A percentile compares a stretch with the other conserved stretches of the same genome.
phyloP scores from a whole-genome alignment of 2,329 filamentous ascomycete genomes.

The Didymella arachidicola region DNA sequence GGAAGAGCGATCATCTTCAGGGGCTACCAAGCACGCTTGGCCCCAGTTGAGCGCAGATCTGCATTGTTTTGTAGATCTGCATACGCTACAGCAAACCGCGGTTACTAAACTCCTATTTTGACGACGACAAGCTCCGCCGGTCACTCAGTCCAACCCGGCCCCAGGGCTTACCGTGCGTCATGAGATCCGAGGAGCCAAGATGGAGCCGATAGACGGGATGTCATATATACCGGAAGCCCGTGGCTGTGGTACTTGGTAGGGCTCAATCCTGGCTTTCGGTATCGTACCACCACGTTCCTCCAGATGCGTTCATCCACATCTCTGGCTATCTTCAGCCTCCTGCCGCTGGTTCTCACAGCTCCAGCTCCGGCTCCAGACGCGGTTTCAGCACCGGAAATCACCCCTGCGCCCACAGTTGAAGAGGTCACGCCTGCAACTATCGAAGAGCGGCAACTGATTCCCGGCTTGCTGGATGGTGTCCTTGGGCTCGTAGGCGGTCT shows the following conservation, averaged over 20 bases:
- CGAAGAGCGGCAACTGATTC: conserved; percentile 27
- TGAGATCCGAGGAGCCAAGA: not conserved
- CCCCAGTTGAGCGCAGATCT: not conserved
- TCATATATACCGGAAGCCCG: conserved; percentile 3
- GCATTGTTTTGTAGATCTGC: conserved; percentile 11
- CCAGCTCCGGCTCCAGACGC: conserved; percentile 19
- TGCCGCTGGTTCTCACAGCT: conserved; percentile 20
- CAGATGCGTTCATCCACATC: conserved; percentile 23
- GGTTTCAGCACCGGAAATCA: conserved; percentile 7
- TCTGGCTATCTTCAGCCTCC: conserved; percentile 24
- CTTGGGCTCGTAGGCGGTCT: conserved; percentile 15
- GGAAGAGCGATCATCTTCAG: conserved; percentile 1
- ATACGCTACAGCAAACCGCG: conserved; percentile 2
- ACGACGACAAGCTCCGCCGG: not conserved
- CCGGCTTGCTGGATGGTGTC: conserved; percentile 19
- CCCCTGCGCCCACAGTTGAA: conserved; percentile 15
- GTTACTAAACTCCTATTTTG: not conserved
- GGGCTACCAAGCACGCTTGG: not conserved
- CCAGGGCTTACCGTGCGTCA: conserved; percentile 5
- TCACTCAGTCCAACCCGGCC: not conserved
- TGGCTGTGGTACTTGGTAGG: not conserved
- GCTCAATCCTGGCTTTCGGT: not conserved
- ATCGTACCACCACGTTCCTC: not conserved
- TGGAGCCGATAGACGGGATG: not conserved
- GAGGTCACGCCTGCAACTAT: conserved; percentile 8